phyloP scores from a whole-genome alignment of 768 basidiomycete genomes.

The Mycena haematopus region DNA sequence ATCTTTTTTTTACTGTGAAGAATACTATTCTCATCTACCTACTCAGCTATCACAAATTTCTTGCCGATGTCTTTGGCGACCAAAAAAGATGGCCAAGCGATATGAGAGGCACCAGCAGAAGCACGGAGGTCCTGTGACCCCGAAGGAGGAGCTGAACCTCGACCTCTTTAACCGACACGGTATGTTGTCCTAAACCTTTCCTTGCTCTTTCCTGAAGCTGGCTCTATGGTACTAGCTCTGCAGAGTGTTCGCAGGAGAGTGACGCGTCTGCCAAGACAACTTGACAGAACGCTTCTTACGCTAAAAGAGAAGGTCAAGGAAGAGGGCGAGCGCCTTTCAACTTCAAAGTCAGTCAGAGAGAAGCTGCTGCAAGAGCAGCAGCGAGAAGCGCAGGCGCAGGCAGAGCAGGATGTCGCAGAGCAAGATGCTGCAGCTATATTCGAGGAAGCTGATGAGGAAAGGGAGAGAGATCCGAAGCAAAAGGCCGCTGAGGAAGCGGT shows the following conservation, averaged over 20 bases:
- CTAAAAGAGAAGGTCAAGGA: constrained; percentile 39
- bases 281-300: constrained; percentile 39
- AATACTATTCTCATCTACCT: not conserved
- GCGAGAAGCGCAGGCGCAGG: constrained; percentile 11
- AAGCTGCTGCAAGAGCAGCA: constrained; percentile 26
- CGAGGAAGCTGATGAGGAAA: constrained; percentile 10
- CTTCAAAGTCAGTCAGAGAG: constrained; percentile 17
- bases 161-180: constrained; percentile 46
- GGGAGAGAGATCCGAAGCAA: not conserved
- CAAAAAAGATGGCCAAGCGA: constrained; percentile 54
- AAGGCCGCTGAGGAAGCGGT: constrained; percentile 29
- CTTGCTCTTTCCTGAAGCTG: not conserved
- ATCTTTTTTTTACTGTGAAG: no score
- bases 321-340: constrained; percentile 29
- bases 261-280: constrained; percentile 32
- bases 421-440: constrained; percentile 6
- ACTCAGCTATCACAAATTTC: constrained; percentile 54
- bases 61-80: constrained; percentile 71
- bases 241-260: constrained; percentile 45
- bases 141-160: constrained; percentile 35
- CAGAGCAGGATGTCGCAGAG: constrained; percentile 10
- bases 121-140: constrained; percentile 22
- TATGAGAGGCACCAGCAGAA: constrained; percentile 44
- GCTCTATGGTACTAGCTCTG: constrained; percentile 22
- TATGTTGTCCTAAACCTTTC: constrained; percentile 25